These are phyloP conservation scores for Tympanopsis confertula DNA, from an alignment of 2,329 filamentous ascomycete genomes.

Conservation along the genomic window DNA sequence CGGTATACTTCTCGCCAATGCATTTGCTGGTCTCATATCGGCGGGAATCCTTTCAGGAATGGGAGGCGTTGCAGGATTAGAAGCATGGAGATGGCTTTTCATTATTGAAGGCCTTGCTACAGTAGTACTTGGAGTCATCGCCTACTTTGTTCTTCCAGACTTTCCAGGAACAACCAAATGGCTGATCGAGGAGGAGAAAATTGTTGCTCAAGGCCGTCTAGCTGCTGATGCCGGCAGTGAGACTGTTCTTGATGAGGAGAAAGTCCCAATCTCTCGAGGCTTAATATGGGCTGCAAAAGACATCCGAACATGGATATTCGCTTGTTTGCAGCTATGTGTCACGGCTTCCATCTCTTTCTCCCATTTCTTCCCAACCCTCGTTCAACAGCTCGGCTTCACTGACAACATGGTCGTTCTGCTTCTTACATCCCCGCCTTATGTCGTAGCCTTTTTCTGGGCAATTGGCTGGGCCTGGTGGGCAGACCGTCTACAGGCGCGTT, in stretches of 20 bases:
- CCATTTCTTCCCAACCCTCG: constrained; percentile 5
- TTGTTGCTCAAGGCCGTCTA: constrained; percentile 2
- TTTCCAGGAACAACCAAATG: constrained; percentile 3
- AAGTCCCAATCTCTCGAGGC: not conserved
- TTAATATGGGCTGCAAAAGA: constrained; percentile 1
- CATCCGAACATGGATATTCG: constrained; percentile 1
- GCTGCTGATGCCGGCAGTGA: too few relatives aligned
- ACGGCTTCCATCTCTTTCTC: too few relatives aligned
- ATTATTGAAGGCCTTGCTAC: constrained; percentile 36
- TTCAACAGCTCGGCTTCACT: constrained; percentile 3
- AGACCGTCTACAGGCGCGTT: constrained; percentile 1
- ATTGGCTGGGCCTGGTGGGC: too few relatives aligned
- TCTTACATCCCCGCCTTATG: too few relatives aligned
- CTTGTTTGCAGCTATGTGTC: constrained; percentile 1
- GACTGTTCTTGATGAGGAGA: constrained; percentile 1
- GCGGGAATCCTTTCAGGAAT: constrained; percentile 28
- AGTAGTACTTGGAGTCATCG: constrained; percentile 19
- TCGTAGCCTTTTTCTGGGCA: constrained; percentile 4
- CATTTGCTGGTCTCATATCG: constrained; percentile 32
- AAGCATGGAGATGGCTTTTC: constrained; percentile 40
- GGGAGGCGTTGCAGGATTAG: constrained; percentile 27
- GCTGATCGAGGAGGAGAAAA: constrained; percentile 4
- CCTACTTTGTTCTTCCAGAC: constrained; percentile 25
- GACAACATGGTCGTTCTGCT: constrained; percentile 3
- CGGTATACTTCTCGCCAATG: constrained; percentile 21